Evolutionary conservation across 306 rosid genomes (phyloP).

Genomic region (Hippophae tibetana): DNA sequence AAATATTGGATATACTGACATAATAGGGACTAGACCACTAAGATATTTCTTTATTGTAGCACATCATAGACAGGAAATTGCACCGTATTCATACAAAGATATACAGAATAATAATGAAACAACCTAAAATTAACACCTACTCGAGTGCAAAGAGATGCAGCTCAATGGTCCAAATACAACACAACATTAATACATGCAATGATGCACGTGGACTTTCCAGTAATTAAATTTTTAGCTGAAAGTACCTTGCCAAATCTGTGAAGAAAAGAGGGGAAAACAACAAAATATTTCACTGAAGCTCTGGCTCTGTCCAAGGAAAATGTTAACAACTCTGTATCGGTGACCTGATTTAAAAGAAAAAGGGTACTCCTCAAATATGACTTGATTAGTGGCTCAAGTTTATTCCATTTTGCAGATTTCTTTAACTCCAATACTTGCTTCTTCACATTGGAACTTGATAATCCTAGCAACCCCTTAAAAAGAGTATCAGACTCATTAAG

Average conservation of each 20-base stretch:
- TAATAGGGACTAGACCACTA: neutral
- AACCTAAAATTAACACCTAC: neutral
- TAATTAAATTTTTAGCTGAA: constrained; percentile 8
- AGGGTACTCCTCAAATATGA: constrained; percentile 69
- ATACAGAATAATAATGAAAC: constrained; percentile 1
- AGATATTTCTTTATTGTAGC: too few species aligned
- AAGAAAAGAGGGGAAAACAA: constrained; percentile 59
- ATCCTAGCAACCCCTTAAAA: constrained; percentile 55
- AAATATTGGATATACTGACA: neutral
- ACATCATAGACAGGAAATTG: too few species aligned
- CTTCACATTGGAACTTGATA: constrained; percentile 44
- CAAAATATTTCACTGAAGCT: constrained; percentile 47
- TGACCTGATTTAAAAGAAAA: constrained; percentile 60
- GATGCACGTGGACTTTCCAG: constrained; percentile 3
- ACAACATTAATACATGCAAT: neutral
- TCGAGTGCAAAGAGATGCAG: neutral
- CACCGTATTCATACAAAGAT: neutral
- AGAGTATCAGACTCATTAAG: constrained; percentile 58
- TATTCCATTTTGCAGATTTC: constrained; percentile 53
- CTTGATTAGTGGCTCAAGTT: constrained; percentile 54
- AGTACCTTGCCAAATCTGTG: constrained; percentile 61
- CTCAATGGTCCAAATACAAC: neutral
- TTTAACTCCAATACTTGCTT: constrained; percentile 53
- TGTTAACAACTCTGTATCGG: constrained; percentile 60
- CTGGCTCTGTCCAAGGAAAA: constrained; percentile 57